phyloP scores from a whole-genome alignment of 116 monocot species.

The Cymodocea nodosa region DNA sequence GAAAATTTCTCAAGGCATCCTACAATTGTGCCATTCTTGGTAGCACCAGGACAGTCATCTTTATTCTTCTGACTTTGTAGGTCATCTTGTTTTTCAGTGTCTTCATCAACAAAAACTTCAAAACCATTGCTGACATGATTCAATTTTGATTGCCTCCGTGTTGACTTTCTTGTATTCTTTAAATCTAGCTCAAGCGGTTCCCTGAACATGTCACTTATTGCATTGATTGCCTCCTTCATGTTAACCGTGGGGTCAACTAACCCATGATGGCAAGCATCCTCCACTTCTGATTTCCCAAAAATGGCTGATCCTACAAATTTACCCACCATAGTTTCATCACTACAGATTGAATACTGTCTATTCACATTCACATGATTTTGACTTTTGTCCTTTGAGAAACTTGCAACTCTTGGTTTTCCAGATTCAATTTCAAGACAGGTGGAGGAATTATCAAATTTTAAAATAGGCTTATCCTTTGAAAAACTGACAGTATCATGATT shows the following conservation, averaged over 20 bases:
- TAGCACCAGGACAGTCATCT: not conserved
- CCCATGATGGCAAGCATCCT: conserved; percentile 72
- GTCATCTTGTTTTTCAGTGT: not conserved
- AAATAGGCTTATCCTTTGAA: not conserved
- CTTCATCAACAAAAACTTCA: conserved; percentile 46
- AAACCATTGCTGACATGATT: conserved; percentile 14
- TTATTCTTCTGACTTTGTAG: not conserved
- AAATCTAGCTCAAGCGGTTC: conserved; percentile 43
- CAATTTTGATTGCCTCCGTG: not conserved
- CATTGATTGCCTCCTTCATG: conserved; percentile 72
- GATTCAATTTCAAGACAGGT: not conserved
- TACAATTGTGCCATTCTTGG: not conserved
- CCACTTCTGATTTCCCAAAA: conserved; percentile 55
- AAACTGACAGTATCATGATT: not conserved
- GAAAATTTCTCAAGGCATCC: not conserved
- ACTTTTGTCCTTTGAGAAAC: not conserved
- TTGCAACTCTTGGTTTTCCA: not conserved
- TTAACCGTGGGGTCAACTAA: conserved; percentile 74
- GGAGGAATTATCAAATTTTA: not conserved
- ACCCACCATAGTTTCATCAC: conserved; percentile 61
- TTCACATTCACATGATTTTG: not conserved
- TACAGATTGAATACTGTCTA: conserved; percentile 7
- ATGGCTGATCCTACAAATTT: conserved; percentile 69
- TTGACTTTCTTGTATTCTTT: conserved; percentile 19
- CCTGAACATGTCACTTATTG: conserved; percentile 61